A percentile compares a stretch with the other conserved stretches of the same genome.
These are phyloP conservation scores for Fragaria vesca DNA, from an alignment of 306 rosid genomes.

Conservation along the genomic window DNA sequence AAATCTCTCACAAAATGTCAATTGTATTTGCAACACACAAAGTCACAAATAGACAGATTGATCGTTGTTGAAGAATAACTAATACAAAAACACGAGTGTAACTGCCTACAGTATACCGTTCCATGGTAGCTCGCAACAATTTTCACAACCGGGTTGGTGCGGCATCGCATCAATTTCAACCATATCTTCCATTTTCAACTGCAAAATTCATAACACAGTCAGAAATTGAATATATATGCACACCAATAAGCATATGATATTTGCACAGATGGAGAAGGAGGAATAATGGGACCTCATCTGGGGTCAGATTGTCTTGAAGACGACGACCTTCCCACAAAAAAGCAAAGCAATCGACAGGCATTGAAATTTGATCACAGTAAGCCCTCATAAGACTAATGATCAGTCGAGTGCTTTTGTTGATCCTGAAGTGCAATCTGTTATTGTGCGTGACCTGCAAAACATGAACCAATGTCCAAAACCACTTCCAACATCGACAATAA, in stretches of 20 bases:
- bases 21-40: background rate
- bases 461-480: background rate
- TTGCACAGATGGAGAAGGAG: background rate
- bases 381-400: slow-evolving; percentile 55
- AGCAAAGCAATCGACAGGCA: background rate
- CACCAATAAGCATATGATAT: background rate
- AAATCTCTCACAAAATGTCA: background rate
- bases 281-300: slow-evolving; percentile 49
- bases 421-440: slow-evolving; percentile 54
- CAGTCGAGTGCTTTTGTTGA: slow-evolving; percentile 56
- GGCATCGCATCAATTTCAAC: slow-evolving; percentile 53
- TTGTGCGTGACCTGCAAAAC: slow-evolving; percentile 38
- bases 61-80: background rate
- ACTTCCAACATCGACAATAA: no score
- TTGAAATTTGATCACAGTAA: slow-evolving; percentile 36
- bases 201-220: background rate
- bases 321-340: slow-evolving; percentile 36
- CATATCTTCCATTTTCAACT: slow-evolving; percentile 70
- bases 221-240: background rate
- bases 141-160: background rate
- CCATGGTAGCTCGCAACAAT: background rate
- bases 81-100: background rate
- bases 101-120: no score
- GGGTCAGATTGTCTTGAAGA: slow-evolving; percentile 55
- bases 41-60: background rate